Conservation (phyloP, 129 eudicot species). For the Pittosporum tobira region DNA sequence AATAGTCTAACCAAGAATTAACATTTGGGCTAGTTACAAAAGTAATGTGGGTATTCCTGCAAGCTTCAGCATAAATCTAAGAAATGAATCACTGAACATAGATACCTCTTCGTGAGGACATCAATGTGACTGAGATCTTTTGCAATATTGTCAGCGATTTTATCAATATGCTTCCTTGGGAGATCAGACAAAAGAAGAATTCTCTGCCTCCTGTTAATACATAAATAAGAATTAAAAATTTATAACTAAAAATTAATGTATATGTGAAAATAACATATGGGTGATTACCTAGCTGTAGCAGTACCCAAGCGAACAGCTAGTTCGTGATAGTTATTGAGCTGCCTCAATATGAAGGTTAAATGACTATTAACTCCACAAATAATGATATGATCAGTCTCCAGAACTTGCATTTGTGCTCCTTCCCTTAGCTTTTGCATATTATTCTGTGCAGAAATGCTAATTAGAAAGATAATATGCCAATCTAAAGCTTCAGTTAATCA, state of each 20-base stretch:
- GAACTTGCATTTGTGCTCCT: conserved; percentile 93
- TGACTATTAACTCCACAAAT: conserved; percentile 97
- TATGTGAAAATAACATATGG: neutral
- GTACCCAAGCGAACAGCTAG: conserved; percentile 92
- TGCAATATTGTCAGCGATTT: conserved; percentile 63
- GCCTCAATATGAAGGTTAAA: conserved; percentile 80
- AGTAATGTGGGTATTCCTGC: neutral
- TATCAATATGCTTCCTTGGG: conserved; percentile 92
- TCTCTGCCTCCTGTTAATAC: conserved; percentile 73
- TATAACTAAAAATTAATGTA: no score
- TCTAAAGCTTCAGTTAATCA: neutral
- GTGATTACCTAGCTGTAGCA: conserved; percentile 78
- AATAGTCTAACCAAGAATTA: neutral
- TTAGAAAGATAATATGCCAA: conserved; percentile 10
- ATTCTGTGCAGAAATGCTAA: conserved; percentile 48
- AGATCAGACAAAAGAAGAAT: conserved; percentile 93
- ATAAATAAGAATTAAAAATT: no score
- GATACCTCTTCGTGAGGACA: conserved; percentile 82
- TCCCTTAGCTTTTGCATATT: conserved; percentile 94
- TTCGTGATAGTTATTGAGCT: conserved; percentile 87
- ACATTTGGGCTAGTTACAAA: neutral
- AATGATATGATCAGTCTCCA: conserved; percentile 86
- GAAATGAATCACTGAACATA: neutral
- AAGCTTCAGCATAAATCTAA: neutral
- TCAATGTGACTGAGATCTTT: conserved; percentile 90